These are phyloP conservation scores for Backusella australiensis DNA, from an alignment of 192 early-diverging fungal species.

Conservation along the genomic window DNA sequence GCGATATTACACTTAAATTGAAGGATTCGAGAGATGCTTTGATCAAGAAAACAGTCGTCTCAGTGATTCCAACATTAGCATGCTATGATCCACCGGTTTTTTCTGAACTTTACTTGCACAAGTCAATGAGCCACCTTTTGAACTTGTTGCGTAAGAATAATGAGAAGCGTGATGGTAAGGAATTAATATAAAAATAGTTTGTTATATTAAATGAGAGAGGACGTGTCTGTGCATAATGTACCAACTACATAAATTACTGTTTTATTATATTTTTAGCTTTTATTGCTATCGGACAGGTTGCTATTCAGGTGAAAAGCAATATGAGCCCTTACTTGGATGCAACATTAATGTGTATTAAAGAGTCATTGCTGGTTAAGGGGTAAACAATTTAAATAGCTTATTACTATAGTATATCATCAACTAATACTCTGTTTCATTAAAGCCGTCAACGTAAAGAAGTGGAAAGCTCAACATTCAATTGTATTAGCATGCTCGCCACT, in stretches of 20 bases:
- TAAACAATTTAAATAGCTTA: slow-evolving; percentile 23
- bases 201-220: slow-evolving; percentile 22
- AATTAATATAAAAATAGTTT: slow-evolving; percentile 4
- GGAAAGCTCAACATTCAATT: slow-evolving; percentile 70
- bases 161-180: slow-evolving; percentile 52
- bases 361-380: slow-evolving; percentile 69
- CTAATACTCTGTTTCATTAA: not conserved
- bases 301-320: slow-evolving; percentile 71
- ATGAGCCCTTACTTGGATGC: slow-evolving; percentile 80
- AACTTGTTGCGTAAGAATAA: slow-evolving; percentile 67
- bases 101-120: slow-evolving; percentile 62
- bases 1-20: slow-evolving; percentile 73
- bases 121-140: slow-evolving; percentile 74
- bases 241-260: not conserved
- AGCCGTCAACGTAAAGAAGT: slow-evolving; percentile 54
- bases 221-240: not conserved
- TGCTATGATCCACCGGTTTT: slow-evolving; percentile 75
- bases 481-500: slow-evolving; percentile 84
- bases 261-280: slow-evolving; percentile 54
- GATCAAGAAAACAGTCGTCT: slow-evolving; percentile 80
- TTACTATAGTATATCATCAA: not conserved
- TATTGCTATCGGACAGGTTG: slow-evolving; percentile 82
- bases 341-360: slow-evolving; percentile 74
- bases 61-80: slow-evolving; percentile 81
- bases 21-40: slow-evolving; percentile 77